These are phyloP conservation scores for Populus hybrid DNA, from an alignment of 441 rosid species.

Conservation along the genomic window DNA sequence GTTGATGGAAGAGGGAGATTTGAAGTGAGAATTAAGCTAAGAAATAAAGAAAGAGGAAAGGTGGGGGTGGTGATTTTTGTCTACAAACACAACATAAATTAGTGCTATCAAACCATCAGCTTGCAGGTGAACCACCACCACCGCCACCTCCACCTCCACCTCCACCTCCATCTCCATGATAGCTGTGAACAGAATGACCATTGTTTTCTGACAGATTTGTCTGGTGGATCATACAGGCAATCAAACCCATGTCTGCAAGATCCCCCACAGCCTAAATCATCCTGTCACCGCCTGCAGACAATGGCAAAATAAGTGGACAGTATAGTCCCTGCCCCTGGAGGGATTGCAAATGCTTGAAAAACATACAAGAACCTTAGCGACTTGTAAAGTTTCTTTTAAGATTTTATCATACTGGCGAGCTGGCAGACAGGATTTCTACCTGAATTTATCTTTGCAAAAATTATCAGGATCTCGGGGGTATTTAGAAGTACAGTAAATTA, in stretches of 20 bases:
- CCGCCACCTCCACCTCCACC: not conserved
- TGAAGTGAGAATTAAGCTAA: not conserved
- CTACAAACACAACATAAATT: not conserved
- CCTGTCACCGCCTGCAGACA: not conserved
- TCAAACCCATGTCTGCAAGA: constrained; percentile 2
- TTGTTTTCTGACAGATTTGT: constrained; percentile 5
- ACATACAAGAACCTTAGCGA: too few species aligned
- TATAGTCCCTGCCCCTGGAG: not conserved
- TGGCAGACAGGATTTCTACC: too few species aligned
- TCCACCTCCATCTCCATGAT: not conserved
- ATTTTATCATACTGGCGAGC: too few species aligned
- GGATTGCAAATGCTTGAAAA: not conserved
- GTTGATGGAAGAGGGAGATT: not conserved
- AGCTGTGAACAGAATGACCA: not conserved
- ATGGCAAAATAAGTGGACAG: constrained; percentile 4
- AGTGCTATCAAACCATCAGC: not conserved
- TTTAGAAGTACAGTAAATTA: too few species aligned
- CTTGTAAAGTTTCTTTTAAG: too few species aligned
- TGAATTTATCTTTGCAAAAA: too few species aligned
- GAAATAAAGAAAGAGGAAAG: not conserved
- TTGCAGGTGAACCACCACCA: not conserved
- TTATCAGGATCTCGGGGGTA: too few species aligned
- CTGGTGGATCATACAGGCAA: not conserved
- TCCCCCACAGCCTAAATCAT: constrained; percentile 7
- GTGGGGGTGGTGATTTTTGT: too few species aligned